Percentiles rank a stretch among this genome's conserved stretches.
Conservation (phyloP, 352 stramenopile species). For the Pythium angustatum region DNA sequence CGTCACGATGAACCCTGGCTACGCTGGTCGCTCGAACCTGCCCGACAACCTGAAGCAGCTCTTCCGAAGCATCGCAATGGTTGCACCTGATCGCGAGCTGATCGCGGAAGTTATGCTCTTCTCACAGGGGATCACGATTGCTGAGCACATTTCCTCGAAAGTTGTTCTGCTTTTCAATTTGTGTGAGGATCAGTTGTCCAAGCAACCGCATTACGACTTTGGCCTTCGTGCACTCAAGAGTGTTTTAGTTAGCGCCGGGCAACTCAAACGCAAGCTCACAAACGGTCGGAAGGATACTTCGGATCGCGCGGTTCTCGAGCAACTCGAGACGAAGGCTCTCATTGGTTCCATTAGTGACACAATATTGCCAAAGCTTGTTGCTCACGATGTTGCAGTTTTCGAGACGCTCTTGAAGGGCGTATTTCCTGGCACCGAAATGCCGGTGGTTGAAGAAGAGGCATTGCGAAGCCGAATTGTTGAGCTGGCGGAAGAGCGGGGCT, state of each 20-base stretch:
- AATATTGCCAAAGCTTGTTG: slow-evolving; percentile 99
- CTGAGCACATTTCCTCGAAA: slow-evolving; percentile 95
- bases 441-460: slow-evolving; percentile 85
- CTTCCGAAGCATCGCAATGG: slow-evolving; percentile 99
- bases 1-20: slow-evolving; percentile 99
- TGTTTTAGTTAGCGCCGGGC: slow-evolving; percentile 97
- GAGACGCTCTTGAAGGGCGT: slow-evolving; percentile 95
- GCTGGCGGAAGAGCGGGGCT: slow-evolving; percentile 89
- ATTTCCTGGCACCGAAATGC: slow-evolving; percentile 93
- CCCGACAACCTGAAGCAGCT: slow-evolving; percentile 99
- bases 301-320: slow-evolving; percentile 47
- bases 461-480: slow-evolving; percentile 90
- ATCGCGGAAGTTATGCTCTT: slow-evolving; percentile 99
- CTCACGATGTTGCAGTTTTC: slow-evolving; percentile 97
- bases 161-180: slow-evolving; percentile 99
- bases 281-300: slow-evolving; percentile 41
- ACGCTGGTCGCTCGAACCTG: slow-evolving; percentile 97
- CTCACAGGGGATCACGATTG: slow-evolving; percentile 98
- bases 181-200: slow-evolving; percentile 97
- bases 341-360: slow-evolving; percentile 99
- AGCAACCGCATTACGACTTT: slow-evolving; percentile 99
- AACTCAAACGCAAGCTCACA: slow-evolving; percentile 95
- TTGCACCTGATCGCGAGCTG: slow-evolving; percentile 97
- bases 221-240: slow-evolving; percentile 99
- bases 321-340: slow-evolving; percentile 93